Base-by-base conservation (phyloP, 164 flowering plant genomes). In the Hamamelis virginiana region DNA sequence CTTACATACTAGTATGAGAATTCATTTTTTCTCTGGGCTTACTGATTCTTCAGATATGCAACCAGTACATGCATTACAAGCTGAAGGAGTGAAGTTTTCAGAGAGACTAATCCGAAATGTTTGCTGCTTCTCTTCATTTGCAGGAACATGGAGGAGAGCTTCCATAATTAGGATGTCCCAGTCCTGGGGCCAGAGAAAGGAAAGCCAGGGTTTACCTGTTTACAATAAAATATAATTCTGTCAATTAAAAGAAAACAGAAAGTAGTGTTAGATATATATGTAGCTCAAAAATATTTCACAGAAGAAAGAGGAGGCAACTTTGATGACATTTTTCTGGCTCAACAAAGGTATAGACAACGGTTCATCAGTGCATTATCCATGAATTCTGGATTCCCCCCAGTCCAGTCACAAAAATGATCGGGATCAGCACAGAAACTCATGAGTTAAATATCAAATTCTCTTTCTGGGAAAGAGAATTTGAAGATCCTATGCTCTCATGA, bases 121-220 rank as follows among this genome's bases (percentile, higher is more conserved):
- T 77, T 79, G 86, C 21, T 83, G 74, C 70, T 80, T 80, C 76
- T 82, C 91, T 58, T 90, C 94, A 76, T 90, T 87, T 55, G 51
- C 84, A 59, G 97, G 97, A 68, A 86, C 80, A 75, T 87, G 89
- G 57, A 94, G 82, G 13, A 89, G 85, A 48, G 97, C 94, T 44
- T 94, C 97, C 92, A 94, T 85, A 13, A 90, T 78, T 19, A 90
- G 84, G 50, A 94, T 88, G 26, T 91, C 91, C 92, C 93, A 92
- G 61, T 92, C 94, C 28, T 80, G 84, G 12, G 81, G 82, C 44
- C 81, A 68, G 43, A 91, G 64, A 76, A 64, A 75, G 59, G 91
- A 81, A 64, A 77, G 57, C 97, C 85, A 87, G 6, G 72, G 25
- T 51, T 80, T 79, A 62, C 83, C 98, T 87, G 78, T 59, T 60